A percentile compares a stretch with the other conserved stretches of the same genome.
These are phyloP conservation scores for Bimuria novae-zelandiae DNA, from an alignment of 2,329 filamentous ascomycete genomes.

Conservation along the genomic window DNA sequence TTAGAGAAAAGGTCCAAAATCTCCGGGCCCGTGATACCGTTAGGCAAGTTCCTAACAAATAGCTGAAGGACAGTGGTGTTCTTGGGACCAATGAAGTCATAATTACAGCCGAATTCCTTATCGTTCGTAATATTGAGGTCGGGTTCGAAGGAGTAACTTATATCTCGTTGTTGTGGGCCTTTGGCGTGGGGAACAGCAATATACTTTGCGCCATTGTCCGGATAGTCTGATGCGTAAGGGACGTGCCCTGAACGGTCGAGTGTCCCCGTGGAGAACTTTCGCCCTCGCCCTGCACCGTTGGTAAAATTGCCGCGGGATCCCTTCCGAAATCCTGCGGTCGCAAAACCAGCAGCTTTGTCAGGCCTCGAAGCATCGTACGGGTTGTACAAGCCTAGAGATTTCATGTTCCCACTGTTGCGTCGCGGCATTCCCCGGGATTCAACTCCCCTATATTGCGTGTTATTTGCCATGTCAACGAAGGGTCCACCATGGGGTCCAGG, in stretches of 20 bases:
- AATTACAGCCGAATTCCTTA: constrained; percentile 25
- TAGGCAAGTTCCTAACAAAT: constrained; percentile 30
- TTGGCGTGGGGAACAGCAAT: constrained; percentile 13
- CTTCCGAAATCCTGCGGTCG: constrained; percentile 13
- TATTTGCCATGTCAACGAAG: constrained; percentile 39
- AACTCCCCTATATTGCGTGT: constrained; percentile 20
- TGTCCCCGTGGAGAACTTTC: constrained; percentile 26
- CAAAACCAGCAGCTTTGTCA: constrained; percentile 30
- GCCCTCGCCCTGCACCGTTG: constrained; percentile 18
- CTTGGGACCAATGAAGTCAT: constrained; percentile 37
- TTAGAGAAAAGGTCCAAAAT: constrained; percentile 25
- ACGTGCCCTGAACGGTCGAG: constrained; percentile 16
- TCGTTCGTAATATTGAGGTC: constrained; percentile 28
- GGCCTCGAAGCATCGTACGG: constrained; percentile 30
- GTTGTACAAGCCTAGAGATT: constrained; percentile 26
- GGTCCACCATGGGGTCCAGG: constrained; percentile 13
- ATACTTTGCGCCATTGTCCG: constrained; percentile 5
- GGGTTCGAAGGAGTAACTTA: constrained; percentile 6
- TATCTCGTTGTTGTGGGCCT: not conserved
- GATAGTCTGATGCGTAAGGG: constrained; percentile 12
- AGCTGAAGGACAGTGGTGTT: constrained; percentile 34
- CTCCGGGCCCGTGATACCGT: constrained; percentile 16
- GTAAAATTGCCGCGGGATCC: constrained; percentile 16
- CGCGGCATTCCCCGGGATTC: constrained; percentile 17
- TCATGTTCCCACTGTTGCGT: constrained; percentile 14